phyloP scores from a whole-genome alignment of 257 asterid species.

The Solanum microdontum region DNA sequence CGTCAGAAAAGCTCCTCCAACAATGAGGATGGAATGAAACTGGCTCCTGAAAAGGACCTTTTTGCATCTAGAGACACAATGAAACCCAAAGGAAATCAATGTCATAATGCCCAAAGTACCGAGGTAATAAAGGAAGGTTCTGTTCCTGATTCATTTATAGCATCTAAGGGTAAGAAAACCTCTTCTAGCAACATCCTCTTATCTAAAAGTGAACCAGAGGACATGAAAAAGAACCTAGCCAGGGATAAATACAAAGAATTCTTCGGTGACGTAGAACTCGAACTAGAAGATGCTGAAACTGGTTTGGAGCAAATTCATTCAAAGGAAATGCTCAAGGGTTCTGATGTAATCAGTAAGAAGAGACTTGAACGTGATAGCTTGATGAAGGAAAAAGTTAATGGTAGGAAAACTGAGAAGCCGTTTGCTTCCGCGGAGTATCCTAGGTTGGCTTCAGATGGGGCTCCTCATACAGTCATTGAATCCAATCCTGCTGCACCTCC shows the following conservation, averaged over 20 bases:
- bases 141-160: slow-evolving; percentile 29
- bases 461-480: slow-evolving; percentile 32
- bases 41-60: slow-evolving; percentile 27
- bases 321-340: slow-evolving; percentile 28
- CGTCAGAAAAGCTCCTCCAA: slow-evolving; percentile 32
- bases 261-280: slow-evolving; percentile 70
- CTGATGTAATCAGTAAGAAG: slow-evolving; percentile 29
- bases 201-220: slow-evolving; percentile 38
- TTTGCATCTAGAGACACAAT: slow-evolving; percentile 36
- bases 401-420: slow-evolving; percentile 29
- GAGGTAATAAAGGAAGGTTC: slow-evolving; percentile 27
- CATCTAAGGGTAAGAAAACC: slow-evolving; percentile 37
- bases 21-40: slow-evolving; percentile 30
- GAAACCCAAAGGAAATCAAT: slow-evolving; percentile 36
- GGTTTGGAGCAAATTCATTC: slow-evolving; percentile 46
- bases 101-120: slow-evolving; percentile 24
- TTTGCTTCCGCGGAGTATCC: slow-evolving; percentile 22
- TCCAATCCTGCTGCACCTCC: slow-evolving; percentile 40
- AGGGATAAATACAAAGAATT: slow-evolving; percentile 58
- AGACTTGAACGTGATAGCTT: slow-evolving; percentile 24
- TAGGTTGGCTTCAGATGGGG: slow-evolving; percentile 24
- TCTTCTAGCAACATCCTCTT: slow-evolving; percentile 15
- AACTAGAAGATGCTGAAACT: slow-evolving; percentile 51
- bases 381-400: slow-evolving; percentile 31
- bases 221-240: slow-evolving; percentile 35